phyloP scores from a whole-genome alignment of 2,329 filamentous ascomycete genomes.

The Fusarium newnesense region DNA sequence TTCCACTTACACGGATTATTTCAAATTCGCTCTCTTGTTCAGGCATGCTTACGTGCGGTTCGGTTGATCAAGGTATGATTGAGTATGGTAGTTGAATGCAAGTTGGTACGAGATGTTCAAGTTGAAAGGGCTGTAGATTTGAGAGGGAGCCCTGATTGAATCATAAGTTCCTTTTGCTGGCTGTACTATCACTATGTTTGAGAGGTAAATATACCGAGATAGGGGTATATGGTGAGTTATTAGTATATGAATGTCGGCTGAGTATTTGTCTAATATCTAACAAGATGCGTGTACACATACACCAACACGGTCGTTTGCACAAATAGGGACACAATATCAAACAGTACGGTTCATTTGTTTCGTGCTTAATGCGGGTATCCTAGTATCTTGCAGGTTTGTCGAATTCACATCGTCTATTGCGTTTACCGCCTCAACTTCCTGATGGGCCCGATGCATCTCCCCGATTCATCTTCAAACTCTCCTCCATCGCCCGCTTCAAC shows the following conservation, averaged over 20 bases:
- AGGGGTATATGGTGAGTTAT: background rate
- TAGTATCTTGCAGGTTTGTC: constrained; percentile 8
- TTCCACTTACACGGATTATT: background rate
- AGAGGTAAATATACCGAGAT: background rate
- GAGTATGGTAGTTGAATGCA: background rate
- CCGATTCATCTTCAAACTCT: constrained; percentile 60
- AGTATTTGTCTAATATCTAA: background rate
- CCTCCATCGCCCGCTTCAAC: constrained; percentile 63
- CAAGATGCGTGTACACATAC: background rate
- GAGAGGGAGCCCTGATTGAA: background rate
- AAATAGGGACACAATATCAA: background rate
- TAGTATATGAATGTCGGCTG: background rate
- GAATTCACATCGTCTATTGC: background rate
- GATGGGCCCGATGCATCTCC: constrained; percentile 43
- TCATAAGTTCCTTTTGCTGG: background rate
- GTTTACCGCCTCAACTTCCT: constrained; percentile 13
- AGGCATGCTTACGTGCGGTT: background rate
- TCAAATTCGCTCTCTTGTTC: background rate
- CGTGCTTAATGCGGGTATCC: constrained; percentile 21
- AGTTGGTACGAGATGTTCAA: no score
- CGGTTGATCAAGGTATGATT: background rate
- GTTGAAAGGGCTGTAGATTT: background rate
- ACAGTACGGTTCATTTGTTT: background rate
- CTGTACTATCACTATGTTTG: background rate
- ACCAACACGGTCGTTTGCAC: background rate